Base-by-base conservation (phyloP, 1,139 yeast genomes). In the Suhomyces taliae region DNA sequence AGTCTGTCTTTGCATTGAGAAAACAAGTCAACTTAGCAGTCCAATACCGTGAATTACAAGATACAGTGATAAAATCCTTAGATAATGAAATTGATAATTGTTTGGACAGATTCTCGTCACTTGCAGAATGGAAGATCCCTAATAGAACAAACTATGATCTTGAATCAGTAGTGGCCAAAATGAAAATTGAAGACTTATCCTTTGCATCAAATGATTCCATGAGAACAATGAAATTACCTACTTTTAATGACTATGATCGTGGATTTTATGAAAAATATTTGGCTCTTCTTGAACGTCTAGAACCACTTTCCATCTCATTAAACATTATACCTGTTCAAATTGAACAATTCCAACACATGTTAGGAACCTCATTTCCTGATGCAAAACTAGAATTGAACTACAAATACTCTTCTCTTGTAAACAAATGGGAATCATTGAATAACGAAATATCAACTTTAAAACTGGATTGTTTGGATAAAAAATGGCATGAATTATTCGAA, bases 31-130 rank as follows among this genome's bases (percentile, higher is more conserved):
- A 81, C 49, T 66, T 84, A 8, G 74, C 87, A 1, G 67, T 76
- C 10, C 85, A 82, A 51, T 84, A 76, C 64, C 67, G 74, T 44
- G 95, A 87, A 55, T 69, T 87, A 35, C 74, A 72, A 44, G 72
- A 72, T 40, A 68, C 68, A 35, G 80, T 84, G 27, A 72, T 86
- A 51, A 69, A 68, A 11, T 75, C 83, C 1, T 72, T 85, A 31
- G 72, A 73, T 34, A 59, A 60, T 15, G 88, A 84, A 52, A 69
- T 83, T 15, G 76, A 72, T 39, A 33, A 29, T 19, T 47, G 50
- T 34, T 14, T 38, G 29, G 19, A 14, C 2, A 14, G 31, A 27
- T 32, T 44, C 11, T 29, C 37, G 6, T 12, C 11, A 5, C 34
- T 43, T 5, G 43, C 29, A 32, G 45, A 35, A 8, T 47, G 40